Percentiles rank a stretch among this genome's conserved stretches.
These are phyloP conservation scores for Phytopythium montanum DNA, from an alignment of 352 stramenopile genomes.

Conservation along the genomic window DNA sequence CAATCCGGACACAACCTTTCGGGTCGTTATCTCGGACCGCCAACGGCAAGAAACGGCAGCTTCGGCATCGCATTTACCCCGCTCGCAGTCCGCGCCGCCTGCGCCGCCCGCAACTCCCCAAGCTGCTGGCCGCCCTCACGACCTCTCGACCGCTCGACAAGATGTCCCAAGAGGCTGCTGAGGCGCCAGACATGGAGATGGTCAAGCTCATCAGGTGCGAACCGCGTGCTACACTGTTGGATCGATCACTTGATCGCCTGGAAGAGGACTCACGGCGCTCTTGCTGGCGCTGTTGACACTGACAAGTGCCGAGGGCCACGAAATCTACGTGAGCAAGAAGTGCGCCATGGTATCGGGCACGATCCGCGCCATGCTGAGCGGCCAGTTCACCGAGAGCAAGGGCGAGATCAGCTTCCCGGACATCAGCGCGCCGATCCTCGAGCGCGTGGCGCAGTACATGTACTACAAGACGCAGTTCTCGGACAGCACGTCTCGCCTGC, in stretches of 20 bases:
- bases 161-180: conserved; percentile 53
- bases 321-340: conserved; percentile 93
- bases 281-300: no score
- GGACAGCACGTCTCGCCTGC: conserved; percentile 92
- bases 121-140: background rate
- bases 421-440: conserved; percentile 95
- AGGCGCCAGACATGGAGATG: conserved; percentile 52
- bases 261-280: no score
- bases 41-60: conserved; percentile 1
- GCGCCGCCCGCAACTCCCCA: background rate
- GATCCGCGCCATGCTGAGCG: conserved; percentile 96
- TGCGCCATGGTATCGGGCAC: conserved; percentile 95
- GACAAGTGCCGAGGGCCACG: conserved; percentile 94
- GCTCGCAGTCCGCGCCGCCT: background rate
- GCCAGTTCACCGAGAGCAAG: conserved; percentile 91
- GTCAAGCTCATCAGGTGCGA: conserved; percentile 77
- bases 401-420: conserved; percentile 97
- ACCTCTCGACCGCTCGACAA: background rate
- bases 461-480: conserved; percentile 98
- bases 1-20: background rate
- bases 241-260: no score
- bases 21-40: background rate
- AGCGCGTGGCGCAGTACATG: conserved; percentile 98
- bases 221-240: background rate
- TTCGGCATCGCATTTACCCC: background rate